These are phyloP conservation scores for Neoascochyta sp. DNA, from an alignment of 2,329 filamentous ascomycete genomes.

Conservation along the genomic window DNA sequence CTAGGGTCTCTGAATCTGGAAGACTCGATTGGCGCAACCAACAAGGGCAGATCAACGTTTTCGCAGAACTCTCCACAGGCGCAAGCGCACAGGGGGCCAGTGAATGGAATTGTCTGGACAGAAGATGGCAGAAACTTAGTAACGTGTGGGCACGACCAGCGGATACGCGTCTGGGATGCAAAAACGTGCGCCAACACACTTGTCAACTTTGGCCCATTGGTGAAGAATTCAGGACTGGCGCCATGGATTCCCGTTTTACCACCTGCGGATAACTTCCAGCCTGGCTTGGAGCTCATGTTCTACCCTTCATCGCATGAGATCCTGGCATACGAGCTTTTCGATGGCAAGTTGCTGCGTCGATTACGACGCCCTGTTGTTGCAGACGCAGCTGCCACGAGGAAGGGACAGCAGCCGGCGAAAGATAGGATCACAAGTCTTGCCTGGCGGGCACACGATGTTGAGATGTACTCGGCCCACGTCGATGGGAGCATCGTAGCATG, in stretches of 20 bases:
- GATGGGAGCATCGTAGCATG: constrained; percentile 82
- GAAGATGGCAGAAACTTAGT: constrained; percentile 73
- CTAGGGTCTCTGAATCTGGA: constrained; percentile 80
- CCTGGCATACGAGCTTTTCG: constrained; percentile 72
- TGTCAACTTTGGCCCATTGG: constrained; percentile 77
- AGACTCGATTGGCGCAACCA: constrained; percentile 66
- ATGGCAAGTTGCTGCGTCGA: constrained; percentile 68
- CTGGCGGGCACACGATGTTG: constrained; percentile 68
- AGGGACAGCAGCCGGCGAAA: constrained; percentile 38
- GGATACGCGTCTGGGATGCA: constrained; percentile 83
- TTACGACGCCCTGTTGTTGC: constrained; percentile 58
- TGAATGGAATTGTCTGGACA: constrained; percentile 83
- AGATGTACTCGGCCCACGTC: constrained; percentile 77
- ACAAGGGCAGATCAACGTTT: constrained; percentile 44
- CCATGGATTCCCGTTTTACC: constrained; percentile 46
- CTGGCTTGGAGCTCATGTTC: constrained; percentile 64
- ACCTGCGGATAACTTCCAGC: constrained; percentile 57
- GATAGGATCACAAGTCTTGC: constrained; percentile 66
- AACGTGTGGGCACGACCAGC: constrained; percentile 76
- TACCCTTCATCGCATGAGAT: constrained; percentile 77
- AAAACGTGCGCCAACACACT: constrained; percentile 79
- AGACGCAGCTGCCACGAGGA: constrained; percentile 15
- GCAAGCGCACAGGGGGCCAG: constrained; percentile 71
- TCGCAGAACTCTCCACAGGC: constrained; percentile 34
- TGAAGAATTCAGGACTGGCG: constrained; percentile 62